These are phyloP conservation scores for Plasmodium gonderi DNA, from an alignment of 169 alveolate species.

Conservation along the genomic window DNA sequence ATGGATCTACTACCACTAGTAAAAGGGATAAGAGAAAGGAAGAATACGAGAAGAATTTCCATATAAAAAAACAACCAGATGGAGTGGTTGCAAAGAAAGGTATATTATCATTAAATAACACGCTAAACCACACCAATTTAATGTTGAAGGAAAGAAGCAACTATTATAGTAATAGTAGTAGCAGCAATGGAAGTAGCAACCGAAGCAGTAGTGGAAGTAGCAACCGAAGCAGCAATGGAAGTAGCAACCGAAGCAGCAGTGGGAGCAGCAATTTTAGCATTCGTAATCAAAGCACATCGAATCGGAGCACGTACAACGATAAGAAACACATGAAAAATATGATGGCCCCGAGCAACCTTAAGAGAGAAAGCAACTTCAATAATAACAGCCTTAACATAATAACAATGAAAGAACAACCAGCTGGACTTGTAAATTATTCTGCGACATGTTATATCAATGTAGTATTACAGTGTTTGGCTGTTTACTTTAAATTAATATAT, in stretches of 20 bases:
- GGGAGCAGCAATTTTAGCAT: conserved; percentile 40
- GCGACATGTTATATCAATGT: conserved; percentile 63
- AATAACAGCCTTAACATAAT: background rate
- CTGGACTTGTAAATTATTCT: conserved; percentile 59
- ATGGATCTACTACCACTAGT: background rate
- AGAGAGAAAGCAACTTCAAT: conserved; percentile 11
- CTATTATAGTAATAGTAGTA: conserved; percentile 27
- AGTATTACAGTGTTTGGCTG: conserved; percentile 51
- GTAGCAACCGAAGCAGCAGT: background rate
- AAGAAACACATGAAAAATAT: conserved; percentile 1
- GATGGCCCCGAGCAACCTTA: background rate
- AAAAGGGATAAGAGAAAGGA: background rate
- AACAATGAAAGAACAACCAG: conserved; percentile 43
- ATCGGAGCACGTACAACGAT: background rate
- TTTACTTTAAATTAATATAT: conserved; percentile 20
- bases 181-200: conserved; percentile 11
- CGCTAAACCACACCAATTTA: background rate
- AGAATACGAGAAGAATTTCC: background rate
- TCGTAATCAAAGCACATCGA: background rate
- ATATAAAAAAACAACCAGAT: background rate
- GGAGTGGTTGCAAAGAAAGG: background rate
- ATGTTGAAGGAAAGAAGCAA: background rate
- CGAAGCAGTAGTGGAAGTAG: conserved; percentile 17
- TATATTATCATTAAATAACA: background rate
- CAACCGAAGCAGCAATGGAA: background rate